Evolutionary conservation across 2,329 filamentous ascomycete species (phyloP), one percentile per base, ranked within the genome.

Genomic region (Ophiobolus disseminans): DNA sequence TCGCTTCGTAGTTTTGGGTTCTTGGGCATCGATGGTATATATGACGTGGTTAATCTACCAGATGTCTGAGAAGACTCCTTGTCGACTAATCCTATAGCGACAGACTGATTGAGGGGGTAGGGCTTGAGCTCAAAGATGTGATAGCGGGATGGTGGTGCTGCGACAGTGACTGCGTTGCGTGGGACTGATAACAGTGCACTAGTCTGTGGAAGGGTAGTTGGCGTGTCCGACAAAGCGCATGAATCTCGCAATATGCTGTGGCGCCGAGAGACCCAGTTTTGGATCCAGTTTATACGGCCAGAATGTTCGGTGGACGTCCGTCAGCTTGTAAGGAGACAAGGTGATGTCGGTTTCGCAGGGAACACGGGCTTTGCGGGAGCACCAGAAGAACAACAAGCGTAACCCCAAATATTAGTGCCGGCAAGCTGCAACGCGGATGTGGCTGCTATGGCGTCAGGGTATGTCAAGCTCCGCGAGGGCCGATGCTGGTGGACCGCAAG

Each of bases 221-320:
- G 50, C 53, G 48, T 50, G 48, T 45, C 46, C 42, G 40, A 45
- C 48, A 45, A 40, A 44, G 40, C 41, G 40, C 47, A 42, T 43
- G 42, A 36, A 46, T 54, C 45, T 40, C 50, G 56, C 42, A 44
- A 26, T 50, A 44, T 14, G 30, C 40, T 43, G 52, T 55, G 48
- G 57, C 52, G 56, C 48, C 28, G 36, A 37, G 39, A 50, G 60
- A 38, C 51, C 60, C 62, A 55, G 28, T 65, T 63, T 63, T 63
- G 41, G 57, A 47, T 52, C 49, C 50, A 52, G 45, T 45, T 40
- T 44, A 50, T 50, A 40, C 47, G 66, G 63, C 67, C 63, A 72
- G 67, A 72, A 66, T 50, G 53, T 62, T 70, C 66, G 65, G 51
- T 55, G 43, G 26, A 41, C 55, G 50, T 60, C 58, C 58, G 57